Conservation (phyloP, 2,329 filamentous ascomycete genomes). For the Paecilomyces niveus region DNA sequence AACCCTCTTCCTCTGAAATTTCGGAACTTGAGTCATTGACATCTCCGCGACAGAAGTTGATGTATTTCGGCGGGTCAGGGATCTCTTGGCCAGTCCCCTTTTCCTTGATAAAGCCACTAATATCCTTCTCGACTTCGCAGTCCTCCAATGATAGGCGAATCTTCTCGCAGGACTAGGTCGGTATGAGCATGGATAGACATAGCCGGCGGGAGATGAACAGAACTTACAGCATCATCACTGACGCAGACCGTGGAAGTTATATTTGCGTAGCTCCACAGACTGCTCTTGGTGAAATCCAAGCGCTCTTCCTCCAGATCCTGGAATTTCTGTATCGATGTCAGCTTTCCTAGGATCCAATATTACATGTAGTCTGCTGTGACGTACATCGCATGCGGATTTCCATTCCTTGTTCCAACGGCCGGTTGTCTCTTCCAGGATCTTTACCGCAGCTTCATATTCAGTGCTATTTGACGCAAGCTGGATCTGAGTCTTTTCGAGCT, state of each 20-base stretch:
- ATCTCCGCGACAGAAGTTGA: constrained; percentile 91
- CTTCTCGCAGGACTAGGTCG: constrained; percentile 73
- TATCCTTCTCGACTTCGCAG: constrained; percentile 96
- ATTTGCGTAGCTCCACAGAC: constrained; percentile 96
- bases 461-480: constrained; percentile 84
- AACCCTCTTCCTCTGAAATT: constrained; percentile 81
- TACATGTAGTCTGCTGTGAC: constrained; percentile 12
- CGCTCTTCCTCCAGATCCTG: constrained; percentile 97
- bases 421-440: constrained; percentile 89
- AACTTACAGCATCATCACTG: constrained; percentile 71
- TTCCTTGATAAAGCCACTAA: constrained; percentile 78
- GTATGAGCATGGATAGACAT: constrained; percentile 6
- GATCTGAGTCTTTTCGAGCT: constrained; percentile 97
- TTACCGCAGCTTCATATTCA: constrained; percentile 90
- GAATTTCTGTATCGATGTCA: constrained; percentile 61
- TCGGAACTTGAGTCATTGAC: constrained; percentile 73
- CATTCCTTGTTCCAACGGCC: constrained; percentile 95
- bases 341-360: constrained; percentile 12
- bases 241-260: constrained; percentile 96
- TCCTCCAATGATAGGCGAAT: constrained; percentile 86
- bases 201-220: background rate
- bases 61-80: constrained; percentile 92
- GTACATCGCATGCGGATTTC: constrained; percentile 81
- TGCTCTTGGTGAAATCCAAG: constrained; percentile 95
- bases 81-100: constrained; percentile 93